A percentile compares a stretch with the other conserved stretches of the same genome.
Evolutionary conservation across 108 stramenopile species (phyloP).

Genomic region (Nitzschia sp.): DNA sequence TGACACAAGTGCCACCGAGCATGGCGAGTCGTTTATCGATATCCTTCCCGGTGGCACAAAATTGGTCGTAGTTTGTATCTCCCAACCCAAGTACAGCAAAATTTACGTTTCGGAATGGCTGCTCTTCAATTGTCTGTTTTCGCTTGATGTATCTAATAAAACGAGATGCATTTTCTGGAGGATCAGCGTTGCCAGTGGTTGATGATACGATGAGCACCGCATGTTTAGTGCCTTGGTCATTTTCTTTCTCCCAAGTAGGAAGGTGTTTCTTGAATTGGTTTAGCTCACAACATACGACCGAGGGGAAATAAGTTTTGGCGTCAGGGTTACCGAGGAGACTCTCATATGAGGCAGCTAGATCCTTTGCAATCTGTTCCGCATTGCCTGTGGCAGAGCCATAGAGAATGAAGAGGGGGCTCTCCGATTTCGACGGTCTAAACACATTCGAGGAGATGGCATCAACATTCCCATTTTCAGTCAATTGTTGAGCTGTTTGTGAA

Average conservation of each 20-base stretch:
- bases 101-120: conserved; percentile 49
- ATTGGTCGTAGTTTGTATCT: conserved; percentile 89
- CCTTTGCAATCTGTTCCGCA: conserved; percentile 80
- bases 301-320: conserved; percentile 47
- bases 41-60: conserved; percentile 69
- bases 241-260: conserved; percentile 41
- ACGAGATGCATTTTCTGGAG: conserved; percentile 82
- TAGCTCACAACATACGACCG: conserved; percentile 60
- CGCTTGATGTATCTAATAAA: conserved; percentile 75
- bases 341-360: conserved; percentile 60
- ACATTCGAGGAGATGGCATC: background rate
- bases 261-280: conserved; percentile 71
- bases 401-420: conserved; percentile 65
- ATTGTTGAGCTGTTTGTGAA: no score
- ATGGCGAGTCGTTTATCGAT: conserved; percentile 65
- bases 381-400: conserved; percentile 83
- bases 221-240: conserved; percentile 41
- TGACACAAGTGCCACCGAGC: conserved; percentile 63
- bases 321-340: conserved; percentile 35
- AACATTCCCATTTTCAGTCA: background rate
- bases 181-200: conserved; percentile 92
- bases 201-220: conserved; percentile 73
- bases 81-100: conserved; percentile 84
- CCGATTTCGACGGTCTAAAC: conserved; percentile 18
- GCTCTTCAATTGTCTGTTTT: conserved; percentile 36